Evolutionary conservation across 2,329 filamentous ascomycete genomes (phyloP).

Genomic region (Ophiostoma sp.): DNA sequence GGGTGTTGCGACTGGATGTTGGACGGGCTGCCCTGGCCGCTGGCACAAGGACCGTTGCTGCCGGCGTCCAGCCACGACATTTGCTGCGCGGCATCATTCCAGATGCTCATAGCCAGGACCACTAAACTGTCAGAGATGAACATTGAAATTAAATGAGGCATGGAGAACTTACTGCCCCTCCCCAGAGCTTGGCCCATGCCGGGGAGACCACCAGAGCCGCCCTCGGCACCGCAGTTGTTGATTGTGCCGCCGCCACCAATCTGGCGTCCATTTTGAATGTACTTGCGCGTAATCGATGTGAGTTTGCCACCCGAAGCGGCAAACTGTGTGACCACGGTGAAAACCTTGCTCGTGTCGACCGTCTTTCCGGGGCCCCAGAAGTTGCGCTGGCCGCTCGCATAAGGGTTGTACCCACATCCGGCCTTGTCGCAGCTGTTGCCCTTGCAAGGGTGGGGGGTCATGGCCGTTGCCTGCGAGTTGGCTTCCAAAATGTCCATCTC

Average conservation of each 20-base stretch:
- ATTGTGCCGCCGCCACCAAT: slow-evolving; percentile 30
- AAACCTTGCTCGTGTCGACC: slow-evolving; percentile 47
- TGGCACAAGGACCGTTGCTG: slow-evolving; percentile 49
- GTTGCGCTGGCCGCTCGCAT: slow-evolving; percentile 35
- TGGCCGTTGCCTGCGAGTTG: slow-evolving; percentile 41
- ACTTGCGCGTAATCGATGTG: slow-evolving; percentile 33
- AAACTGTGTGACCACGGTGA: slow-evolving; percentile 48
- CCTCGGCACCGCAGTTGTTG: slow-evolving; percentile 29
- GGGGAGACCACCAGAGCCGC: slow-evolving; percentile 40
- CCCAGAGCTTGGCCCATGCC: slow-evolving; percentile 30
- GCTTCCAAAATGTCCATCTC: slow-evolving; percentile 50
- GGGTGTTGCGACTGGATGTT: slow-evolving; percentile 43
- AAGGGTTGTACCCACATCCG: slow-evolving; percentile 41
- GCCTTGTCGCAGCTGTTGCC: slow-evolving; percentile 39
- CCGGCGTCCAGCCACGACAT: slow-evolving; percentile 54
- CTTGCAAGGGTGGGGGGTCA: slow-evolving; percentile 45
- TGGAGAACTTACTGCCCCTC: slow-evolving; percentile 13
- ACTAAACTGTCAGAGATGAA: slow-evolving; percentile 37
- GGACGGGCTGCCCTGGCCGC: slow-evolving; percentile 44
- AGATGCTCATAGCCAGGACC: slow-evolving; percentile 50
- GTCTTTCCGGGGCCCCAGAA: slow-evolving; percentile 37
- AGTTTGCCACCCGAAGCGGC: slow-evolving; percentile 34
- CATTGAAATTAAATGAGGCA: not conserved
- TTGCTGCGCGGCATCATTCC: slow-evolving; percentile 48
- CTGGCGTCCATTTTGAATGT: slow-evolving; percentile 34